Conservation (phyloP, 2,329 filamentous ascomycete species). For the Chrysoporthe puriensis region DNA sequence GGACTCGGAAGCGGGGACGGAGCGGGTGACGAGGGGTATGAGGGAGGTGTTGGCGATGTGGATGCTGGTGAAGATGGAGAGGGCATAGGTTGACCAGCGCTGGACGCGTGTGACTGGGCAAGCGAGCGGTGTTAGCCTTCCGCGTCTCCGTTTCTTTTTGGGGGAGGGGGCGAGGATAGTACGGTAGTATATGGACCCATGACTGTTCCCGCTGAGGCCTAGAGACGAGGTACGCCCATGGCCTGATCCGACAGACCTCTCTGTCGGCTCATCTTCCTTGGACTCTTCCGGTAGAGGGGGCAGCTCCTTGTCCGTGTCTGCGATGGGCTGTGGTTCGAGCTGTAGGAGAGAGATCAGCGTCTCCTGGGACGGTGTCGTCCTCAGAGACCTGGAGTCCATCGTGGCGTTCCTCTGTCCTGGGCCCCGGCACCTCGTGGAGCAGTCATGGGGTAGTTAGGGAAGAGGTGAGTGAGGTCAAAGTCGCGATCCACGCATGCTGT, state of each 20-base stretch:
- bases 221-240: constrained; percentile 44
- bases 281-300: constrained; percentile 43
- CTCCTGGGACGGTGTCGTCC: constrained; percentile 50
- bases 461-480: neutral
- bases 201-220: constrained; percentile 66
- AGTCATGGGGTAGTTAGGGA: neutral
- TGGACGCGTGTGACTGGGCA: constrained; percentile 70
- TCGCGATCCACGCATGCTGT: neutral
- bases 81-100: constrained; percentile 86
- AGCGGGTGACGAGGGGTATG: constrained; percentile 74
- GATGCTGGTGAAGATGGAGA: constrained; percentile 73
- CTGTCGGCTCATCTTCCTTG: constrained; percentile 14
- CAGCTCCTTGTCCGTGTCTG: constrained; percentile 54
- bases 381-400: constrained; percentile 43
- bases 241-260: constrained; percentile 23
- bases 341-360: constrained; percentile 71
- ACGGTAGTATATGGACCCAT: constrained; percentile 78
- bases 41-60: constrained; percentile 83
- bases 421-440: constrained; percentile 29
- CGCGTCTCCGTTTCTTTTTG: neutral
- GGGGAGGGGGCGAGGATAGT: constrained; percentile 29
- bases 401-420: constrained; percentile 10
- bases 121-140: neutral
- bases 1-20: constrained; percentile 74
- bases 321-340: constrained; percentile 80